Evolutionary conservation across 106 monocot species (phyloP).

Genomic region (Acorus gramineus): DNA sequence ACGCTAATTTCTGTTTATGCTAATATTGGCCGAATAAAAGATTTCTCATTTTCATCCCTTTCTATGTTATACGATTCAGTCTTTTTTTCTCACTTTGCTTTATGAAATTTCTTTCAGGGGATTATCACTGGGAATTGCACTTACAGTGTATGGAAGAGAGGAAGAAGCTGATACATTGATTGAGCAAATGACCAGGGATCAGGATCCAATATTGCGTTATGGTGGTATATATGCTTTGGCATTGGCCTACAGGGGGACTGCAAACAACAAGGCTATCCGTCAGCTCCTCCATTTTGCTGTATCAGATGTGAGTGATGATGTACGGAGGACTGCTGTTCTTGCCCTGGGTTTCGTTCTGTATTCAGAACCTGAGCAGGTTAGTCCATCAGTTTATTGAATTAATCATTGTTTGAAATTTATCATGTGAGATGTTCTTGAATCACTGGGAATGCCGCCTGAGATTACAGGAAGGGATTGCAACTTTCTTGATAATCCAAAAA

Average conservation of each 20-base stretch:
- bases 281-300: conserved; percentile 99
- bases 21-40: too few species aligned
- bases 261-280: conserved; percentile 99
- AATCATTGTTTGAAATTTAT: neutral
- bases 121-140: conserved; percentile 77
- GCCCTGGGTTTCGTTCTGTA: conserved; percentile 96
- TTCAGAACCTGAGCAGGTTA: conserved; percentile 90
- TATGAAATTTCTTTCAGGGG: conserved; percentile 33
- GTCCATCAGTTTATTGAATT: conserved; percentile 1
- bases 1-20: too few species aligned
- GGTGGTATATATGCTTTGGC: conserved; percentile 99
- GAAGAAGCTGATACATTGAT: conserved; percentile 95
- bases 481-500: too few species aligned
- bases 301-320: conserved; percentile 99
- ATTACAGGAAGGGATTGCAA: too few species aligned
- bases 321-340: conserved; percentile 89
- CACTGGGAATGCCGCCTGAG: too few species aligned
- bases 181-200: conserved; percentile 96
- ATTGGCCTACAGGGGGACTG: conserved; percentile 87
- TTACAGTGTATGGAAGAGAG: conserved; percentile 97
- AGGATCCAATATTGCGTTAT: conserved; percentile 97
- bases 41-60: neutral
- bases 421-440: too few species aligned
- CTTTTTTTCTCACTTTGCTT: neutral
- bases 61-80: neutral